Evolutionary conservation across 2,329 filamentous ascomycete species (phyloP), one percentile per base, ranked within the genome.

Genomic region (Metarhizium rileyi): DNA sequence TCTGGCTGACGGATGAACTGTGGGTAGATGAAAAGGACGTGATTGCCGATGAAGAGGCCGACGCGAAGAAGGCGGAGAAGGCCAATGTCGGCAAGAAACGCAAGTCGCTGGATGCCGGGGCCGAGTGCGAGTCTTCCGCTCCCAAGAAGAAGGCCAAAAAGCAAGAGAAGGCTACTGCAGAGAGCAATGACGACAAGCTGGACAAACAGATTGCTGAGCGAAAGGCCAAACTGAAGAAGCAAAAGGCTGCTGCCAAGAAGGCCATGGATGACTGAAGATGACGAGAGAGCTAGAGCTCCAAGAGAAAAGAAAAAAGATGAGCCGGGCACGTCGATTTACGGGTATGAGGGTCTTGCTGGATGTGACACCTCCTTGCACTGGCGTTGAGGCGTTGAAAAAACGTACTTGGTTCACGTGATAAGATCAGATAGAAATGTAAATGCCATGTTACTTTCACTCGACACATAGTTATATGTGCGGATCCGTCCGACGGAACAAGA

Each of bases 1-100:
- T 98, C 63, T 98, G 90, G 87, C 72, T 95, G 63, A 87, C 91
- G 4, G 85, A 90, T 58, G 90, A 96, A 75, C 75, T 98, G 55
- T 98, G 93, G 90, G 69, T 84, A 16, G 87, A 93, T 56, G 80
- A 84, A 52, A 77, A 81, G 53, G 83, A 88, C 54, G 80, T 85
- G 61, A 81, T 95, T 6, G 72, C 93, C 33, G 71, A 76, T 55
- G 72, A 76, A 35, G 70, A 75, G 51, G 75, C 75, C 36, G 69
- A 74, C 50, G 74, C 74, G 57, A 62, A 71, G 58, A 74, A 73
- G 66, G 52, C 53, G 5, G 63, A 75, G 54, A 78, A 77, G 69
- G 68, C 77, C 57, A 82, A 82, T 61, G 68, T 81, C 33, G 78
- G 78, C 60, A 87, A 86, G 78, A 80, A 80, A 72, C 72, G 78